These are phyloP conservation scores for Phaffomyces thermotolerans DNA, from an alignment of 805 yeast species.

Conservation along the genomic window DNA sequence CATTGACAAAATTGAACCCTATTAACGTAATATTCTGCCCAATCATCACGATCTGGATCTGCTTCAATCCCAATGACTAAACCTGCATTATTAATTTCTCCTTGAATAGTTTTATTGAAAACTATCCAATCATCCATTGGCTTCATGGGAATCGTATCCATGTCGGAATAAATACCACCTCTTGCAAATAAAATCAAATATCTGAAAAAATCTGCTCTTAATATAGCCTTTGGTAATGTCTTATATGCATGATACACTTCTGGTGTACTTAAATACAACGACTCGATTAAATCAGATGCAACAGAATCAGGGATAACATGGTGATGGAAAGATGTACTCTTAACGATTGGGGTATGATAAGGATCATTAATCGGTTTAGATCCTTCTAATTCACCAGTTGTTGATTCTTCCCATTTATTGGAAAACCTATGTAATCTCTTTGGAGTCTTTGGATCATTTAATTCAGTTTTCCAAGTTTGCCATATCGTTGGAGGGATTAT, in stretches of 20 bases:
- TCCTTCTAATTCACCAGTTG: conserved; percentile 33
- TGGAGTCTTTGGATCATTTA: conserved; percentile 31
- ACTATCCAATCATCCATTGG: conserved; percentile 75
- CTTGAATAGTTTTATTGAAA: conserved; percentile 23
- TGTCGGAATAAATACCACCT: conserved; percentile 91
- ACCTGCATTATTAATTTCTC: conserved; percentile 43
- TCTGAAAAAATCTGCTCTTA: conserved; percentile 91
- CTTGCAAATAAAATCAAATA: conserved; percentile 80
- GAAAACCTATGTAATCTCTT: conserved; percentile 39
- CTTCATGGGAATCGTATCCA: conserved; percentile 75
- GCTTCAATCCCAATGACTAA: conserved; percentile 90
- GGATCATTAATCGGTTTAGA: no score
- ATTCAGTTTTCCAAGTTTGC: conserved; percentile 88
- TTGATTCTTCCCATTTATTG: conserved; percentile 55
- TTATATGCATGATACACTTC: conserved; percentile 69
- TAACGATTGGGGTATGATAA: conserved; percentile 20
- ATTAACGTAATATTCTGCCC: conserved; percentile 90
- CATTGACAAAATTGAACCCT: conserved; percentile 95
- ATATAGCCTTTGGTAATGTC: conserved; percentile 68
- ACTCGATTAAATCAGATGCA: conserved; percentile 46
- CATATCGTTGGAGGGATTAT: conserved; percentile 76
- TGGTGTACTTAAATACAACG: conserved; percentile 65
- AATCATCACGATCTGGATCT: conserved; percentile 92
- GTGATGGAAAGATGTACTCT: conserved; percentile 22
- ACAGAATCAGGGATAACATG: conserved; percentile 66